A percentile compares a stretch with the other conserved stretches of the same genome.
Conservation (phyloP, 2,329 filamentous ascomycete genomes). For the Myotisia sp. region DNA sequence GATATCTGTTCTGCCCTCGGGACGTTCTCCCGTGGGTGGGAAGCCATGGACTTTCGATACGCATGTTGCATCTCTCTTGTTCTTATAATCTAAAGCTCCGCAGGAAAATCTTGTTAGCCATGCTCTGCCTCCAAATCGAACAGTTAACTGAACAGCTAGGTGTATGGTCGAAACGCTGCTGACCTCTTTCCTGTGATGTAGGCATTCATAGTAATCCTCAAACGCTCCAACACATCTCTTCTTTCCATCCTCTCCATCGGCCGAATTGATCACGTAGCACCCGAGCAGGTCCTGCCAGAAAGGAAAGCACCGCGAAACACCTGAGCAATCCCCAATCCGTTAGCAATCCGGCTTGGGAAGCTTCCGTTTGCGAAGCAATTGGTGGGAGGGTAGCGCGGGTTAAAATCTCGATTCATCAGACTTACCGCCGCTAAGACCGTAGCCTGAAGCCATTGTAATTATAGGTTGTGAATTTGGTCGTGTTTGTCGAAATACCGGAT, state of each 20-base stretch:
- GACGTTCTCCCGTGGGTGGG: slow-evolving; percentile 62
- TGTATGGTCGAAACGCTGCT: background rate
- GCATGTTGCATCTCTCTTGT: slow-evolving; percentile 66
- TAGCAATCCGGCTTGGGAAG: slow-evolving; percentile 6
- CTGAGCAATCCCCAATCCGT: slow-evolving; percentile 25
- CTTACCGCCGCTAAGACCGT: slow-evolving; percentile 42
- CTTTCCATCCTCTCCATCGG: slow-evolving; percentile 65
- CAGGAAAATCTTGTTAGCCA: background rate
- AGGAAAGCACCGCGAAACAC: slow-evolving; percentile 76
- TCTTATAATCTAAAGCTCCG: slow-evolving; percentile 56
- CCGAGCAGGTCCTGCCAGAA: slow-evolving; percentile 99
- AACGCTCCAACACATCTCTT: slow-evolving; percentile 72
- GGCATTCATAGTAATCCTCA: slow-evolving; percentile 97
- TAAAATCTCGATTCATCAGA: slow-evolving; percentile 8
- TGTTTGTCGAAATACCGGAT: slow-evolving; percentile 1
- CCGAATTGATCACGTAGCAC: slow-evolving; percentile 93
- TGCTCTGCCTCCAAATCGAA: background rate
- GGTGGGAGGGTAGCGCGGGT: background rate
- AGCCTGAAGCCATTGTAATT: slow-evolving; percentile 36
- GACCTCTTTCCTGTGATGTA: slow-evolving; percentile 99
- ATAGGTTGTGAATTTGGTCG: slow-evolving; percentile 3
- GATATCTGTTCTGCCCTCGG: slow-evolving; percentile 77
- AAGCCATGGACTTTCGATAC: slow-evolving; percentile 64
- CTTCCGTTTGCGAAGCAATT: slow-evolving; percentile 5
- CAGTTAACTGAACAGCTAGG: too few species aligned